These are phyloP conservation scores for Ceratocystis cubensis DNA, from an alignment of 2,329 filamentous ascomycete species.

Conservation along the genomic window DNA sequence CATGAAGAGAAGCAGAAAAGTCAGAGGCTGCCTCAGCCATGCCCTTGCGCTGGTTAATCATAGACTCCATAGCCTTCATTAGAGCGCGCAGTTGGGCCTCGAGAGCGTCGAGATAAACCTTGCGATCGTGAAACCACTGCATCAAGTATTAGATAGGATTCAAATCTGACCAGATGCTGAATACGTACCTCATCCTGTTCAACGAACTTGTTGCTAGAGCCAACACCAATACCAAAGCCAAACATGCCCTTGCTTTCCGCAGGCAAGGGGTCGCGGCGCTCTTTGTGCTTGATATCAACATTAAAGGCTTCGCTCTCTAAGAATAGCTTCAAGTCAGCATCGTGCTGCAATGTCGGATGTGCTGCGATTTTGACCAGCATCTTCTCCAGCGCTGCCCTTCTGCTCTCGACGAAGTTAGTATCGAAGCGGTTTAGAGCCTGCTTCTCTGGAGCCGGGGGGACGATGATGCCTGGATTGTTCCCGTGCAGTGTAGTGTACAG, in stretches of 20 bases:
- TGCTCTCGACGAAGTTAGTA: slow-evolving; percentile 87
- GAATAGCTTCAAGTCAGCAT: slow-evolving; percentile 89
- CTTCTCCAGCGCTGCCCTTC: slow-evolving; percentile 81
- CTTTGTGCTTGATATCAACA: slow-evolving; percentile 94
- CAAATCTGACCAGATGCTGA: background rate
- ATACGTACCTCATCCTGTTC: slow-evolving; percentile 83
- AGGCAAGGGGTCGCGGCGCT: slow-evolving; percentile 73
- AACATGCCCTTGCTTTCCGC: slow-evolving; percentile 90
- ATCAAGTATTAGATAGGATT: slow-evolving; percentile 20
- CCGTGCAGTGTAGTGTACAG: slow-evolving; percentile 88
- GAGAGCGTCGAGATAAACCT: slow-evolving; percentile 84
- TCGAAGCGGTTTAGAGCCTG: slow-evolving; percentile 95
- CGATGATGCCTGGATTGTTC: slow-evolving; percentile 89
- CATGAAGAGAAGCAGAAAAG: slow-evolving; percentile 85
- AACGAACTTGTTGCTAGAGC: slow-evolving; percentile 75
- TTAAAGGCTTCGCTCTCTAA: slow-evolving; percentile 94
- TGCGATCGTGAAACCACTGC: slow-evolving; percentile 95
- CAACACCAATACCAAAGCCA: slow-evolving; percentile 61
- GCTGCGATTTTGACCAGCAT: slow-evolving; percentile 95
- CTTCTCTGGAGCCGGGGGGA: slow-evolving; percentile 93
- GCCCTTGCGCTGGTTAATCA: slow-evolving; percentile 82
- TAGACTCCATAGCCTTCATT: slow-evolving; percentile 85
- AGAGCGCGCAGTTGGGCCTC: slow-evolving; percentile 83
- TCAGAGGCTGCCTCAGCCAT: slow-evolving; percentile 88
- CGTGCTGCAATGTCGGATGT: slow-evolving; percentile 83